Percentiles rank a stretch among this genome's conserved stretches.
These are phyloP conservation scores for Graphilbum ipis-grandicollis DNA, from an alignment of 2,329 filamentous ascomycete species.

Conservation along the genomic window DNA sequence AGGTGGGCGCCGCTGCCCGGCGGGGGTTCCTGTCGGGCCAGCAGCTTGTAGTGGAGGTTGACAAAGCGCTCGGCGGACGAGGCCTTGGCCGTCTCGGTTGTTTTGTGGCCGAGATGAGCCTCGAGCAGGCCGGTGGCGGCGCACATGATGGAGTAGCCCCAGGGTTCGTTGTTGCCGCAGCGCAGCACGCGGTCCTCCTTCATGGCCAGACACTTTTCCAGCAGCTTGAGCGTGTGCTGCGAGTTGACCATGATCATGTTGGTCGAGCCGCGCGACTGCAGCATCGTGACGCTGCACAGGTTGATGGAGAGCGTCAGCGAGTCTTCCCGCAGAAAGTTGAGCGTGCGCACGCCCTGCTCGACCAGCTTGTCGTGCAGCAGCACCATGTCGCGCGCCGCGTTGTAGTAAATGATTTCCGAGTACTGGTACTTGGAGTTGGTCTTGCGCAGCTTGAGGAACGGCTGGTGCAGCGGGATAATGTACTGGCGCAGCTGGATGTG, in stretches of 20 bases:
- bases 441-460: slow-evolving; percentile 41
- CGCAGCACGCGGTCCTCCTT: slow-evolving; percentile 42
- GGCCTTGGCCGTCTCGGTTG: slow-evolving; percentile 37
- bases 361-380: slow-evolving; percentile 43
- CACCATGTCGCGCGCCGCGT: slow-evolving; percentile 42
- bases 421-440: slow-evolving; percentile 44
- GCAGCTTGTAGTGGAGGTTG: slow-evolving; percentile 37
- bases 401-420: slow-evolving; percentile 47
- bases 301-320: slow-evolving; percentile 42
- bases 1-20: slow-evolving; percentile 1
- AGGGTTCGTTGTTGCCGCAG: slow-evolving; percentile 47
- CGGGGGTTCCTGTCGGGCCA: slow-evolving; percentile 33
- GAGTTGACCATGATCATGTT: slow-evolving; percentile 47
- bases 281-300: slow-evolving; percentile 41
- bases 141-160: slow-evolving; percentile 48
- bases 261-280: slow-evolving; percentile 38
- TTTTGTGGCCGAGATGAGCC: slow-evolving; percentile 39
- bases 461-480: slow-evolving; percentile 43
- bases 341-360: slow-evolving; percentile 37
- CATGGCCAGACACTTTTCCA: slow-evolving; percentile 42
- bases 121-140: slow-evolving; percentile 40
- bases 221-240: slow-evolving; percentile 40
- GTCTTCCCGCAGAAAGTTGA: slow-evolving; percentile 44
- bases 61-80: slow-evolving; percentile 42
- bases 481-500: slow-evolving; percentile 45